A percentile compares a stretch with the other conserved stretches of the same genome.
phyloP scores from a whole-genome alignment of 257 asterid species.

The Solanum phureja region DNA sequence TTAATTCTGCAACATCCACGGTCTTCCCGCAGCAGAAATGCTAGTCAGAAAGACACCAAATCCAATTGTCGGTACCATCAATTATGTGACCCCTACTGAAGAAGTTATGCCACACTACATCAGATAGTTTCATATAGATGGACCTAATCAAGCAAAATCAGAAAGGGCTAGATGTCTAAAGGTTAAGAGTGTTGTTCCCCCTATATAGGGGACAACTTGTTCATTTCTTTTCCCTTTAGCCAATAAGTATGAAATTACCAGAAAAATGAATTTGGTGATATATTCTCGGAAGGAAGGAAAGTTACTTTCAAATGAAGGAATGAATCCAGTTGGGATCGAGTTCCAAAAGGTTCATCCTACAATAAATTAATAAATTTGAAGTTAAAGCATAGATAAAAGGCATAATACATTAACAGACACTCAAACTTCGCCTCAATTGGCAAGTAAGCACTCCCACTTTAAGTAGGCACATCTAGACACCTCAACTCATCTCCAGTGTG shows the following conservation, averaged over 20 bases:
- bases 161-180: background rate
- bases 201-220: background rate
- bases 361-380: background rate
- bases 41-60: background rate
- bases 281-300: background rate
- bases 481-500: background rate
- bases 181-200: background rate
- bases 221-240: background rate
- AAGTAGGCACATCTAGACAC: background rate
- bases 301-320: background rate
- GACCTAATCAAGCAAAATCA: background rate
- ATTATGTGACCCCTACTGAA: background rate
- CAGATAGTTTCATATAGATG: background rate
- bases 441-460: background rate
- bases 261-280: background rate
- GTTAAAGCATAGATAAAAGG: background rate
- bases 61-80: background rate
- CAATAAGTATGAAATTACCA: background rate
- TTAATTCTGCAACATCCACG: background rate
- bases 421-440: background rate
- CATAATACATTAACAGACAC: background rate
- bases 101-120: background rate
- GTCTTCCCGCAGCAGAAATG: background rate
- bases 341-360: background rate
- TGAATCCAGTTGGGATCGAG: background rate